phyloP scores from a whole-genome alignment of 768 basidiomycete species.

The Amylocystis lapponica region DNA sequence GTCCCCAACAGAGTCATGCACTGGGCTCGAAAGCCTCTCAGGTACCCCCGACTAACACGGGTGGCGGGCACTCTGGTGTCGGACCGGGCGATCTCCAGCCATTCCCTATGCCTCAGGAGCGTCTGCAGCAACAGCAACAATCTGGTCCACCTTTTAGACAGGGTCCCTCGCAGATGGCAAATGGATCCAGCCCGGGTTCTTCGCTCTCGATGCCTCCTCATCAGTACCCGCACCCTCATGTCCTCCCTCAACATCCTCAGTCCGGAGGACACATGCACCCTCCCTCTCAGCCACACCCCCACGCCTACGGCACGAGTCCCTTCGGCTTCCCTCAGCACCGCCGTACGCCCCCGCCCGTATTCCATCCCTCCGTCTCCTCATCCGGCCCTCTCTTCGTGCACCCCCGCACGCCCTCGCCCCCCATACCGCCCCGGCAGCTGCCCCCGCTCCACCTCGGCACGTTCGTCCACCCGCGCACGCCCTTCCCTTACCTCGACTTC shows the following conservation, averaged over 20 bases:
- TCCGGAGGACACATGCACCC: conserved; percentile 6
- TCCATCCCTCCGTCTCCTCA: conserved; percentile 9
- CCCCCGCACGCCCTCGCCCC: conserved; percentile 10
- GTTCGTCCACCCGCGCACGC: conserved; percentile 50
- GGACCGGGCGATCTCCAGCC: conserved; percentile 6
- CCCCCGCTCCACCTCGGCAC: conserved; percentile 42
- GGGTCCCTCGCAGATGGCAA: conserved; percentile 12
- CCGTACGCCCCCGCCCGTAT: conserved; percentile 8
- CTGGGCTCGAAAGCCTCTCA: conserved; percentile 5
- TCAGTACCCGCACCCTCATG: conserved; percentile 20
- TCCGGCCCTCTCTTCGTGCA: conserved; percentile 3
- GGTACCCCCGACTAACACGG: too few relatives aligned
- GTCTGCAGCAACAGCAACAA: conserved; percentile 11
- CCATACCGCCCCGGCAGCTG: conserved; percentile 15
- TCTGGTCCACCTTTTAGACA: conserved; percentile 5
- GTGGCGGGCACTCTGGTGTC: conserved; percentile 2
- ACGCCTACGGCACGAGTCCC: background rate
- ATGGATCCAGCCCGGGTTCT: conserved; percentile 4
- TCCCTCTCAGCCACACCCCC: conserved; percentile 7
- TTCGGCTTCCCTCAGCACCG: conserved; percentile 7
- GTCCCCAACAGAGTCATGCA: too few relatives aligned
- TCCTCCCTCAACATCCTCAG: conserved; percentile 12
- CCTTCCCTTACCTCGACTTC: conserved; percentile 44
- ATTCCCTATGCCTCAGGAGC: conserved; percentile 3
- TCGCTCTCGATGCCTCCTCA: conserved; percentile 12